phyloP scores from a whole-genome alignment of 2,329 filamentous ascomycete species.

The Aspergillus sp. region DNA sequence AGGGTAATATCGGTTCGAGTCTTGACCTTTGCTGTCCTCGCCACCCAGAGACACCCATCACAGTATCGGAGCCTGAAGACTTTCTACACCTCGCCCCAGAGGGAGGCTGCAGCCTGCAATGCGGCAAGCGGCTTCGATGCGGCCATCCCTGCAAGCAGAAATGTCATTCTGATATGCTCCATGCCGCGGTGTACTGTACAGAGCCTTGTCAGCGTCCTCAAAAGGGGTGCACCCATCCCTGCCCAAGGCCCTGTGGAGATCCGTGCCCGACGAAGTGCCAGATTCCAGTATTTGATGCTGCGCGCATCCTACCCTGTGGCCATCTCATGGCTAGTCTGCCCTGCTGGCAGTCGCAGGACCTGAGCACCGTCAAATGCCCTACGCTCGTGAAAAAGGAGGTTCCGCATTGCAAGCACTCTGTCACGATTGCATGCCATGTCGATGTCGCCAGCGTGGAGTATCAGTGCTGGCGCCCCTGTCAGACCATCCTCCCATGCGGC shows the following conservation, averaged over 20 bases:
- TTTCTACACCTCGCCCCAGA: conserved; percentile 60
- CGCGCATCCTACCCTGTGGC: conserved; percentile 24
- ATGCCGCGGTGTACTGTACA: conserved; percentile 42
- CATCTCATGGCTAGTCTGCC: conserved; percentile 28
- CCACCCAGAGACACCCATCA: conserved; percentile 55
- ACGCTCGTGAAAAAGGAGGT: conserved; percentile 49
- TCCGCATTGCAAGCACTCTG: conserved; percentile 56
- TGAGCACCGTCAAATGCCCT: conserved; percentile 50
- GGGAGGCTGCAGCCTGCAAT: conserved; percentile 59
- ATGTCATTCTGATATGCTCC: conserved; percentile 48
- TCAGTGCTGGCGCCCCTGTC: conserved; percentile 53
- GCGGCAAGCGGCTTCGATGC: conserved; percentile 46
- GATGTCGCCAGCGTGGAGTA: conserved; percentile 47
- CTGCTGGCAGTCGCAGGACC: conserved; percentile 47
- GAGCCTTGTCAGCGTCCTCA: conserved; percentile 40
- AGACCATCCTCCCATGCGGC: conserved; percentile 53
- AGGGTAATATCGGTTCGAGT: conserved; percentile 49
- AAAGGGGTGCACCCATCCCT: conserved; percentile 44
- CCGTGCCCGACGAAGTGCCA: conserved; percentile 39
- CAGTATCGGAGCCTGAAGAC: conserved; percentile 56
- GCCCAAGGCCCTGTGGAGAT: conserved; percentile 43
- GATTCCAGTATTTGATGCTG: conserved; percentile 6
- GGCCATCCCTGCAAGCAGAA: conserved; percentile 47
- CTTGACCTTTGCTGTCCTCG: conserved; percentile 62
- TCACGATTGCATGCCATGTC: conserved; percentile 51